Evolutionary conservation across 148 eudicot species (phyloP).

Genomic region (Pharnaceum exiguum): DNA sequence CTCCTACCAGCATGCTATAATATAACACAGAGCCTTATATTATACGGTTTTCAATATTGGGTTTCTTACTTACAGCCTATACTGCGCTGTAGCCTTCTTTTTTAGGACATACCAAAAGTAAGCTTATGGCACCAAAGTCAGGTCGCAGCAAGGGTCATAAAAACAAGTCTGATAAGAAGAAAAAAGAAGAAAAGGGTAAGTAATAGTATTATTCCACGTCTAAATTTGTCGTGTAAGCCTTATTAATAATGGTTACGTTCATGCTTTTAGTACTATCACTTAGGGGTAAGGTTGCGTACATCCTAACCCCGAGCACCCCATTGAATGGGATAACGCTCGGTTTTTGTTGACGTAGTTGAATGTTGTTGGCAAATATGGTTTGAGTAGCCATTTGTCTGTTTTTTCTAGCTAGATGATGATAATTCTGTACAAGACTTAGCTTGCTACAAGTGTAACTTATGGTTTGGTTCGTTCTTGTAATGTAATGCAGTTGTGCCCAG

Average conservation of each 20-base stretch:
- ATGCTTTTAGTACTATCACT: background rate
- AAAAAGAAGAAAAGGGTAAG: constrained; percentile 84
- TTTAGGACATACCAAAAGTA: background rate
- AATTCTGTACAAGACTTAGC: background rate
- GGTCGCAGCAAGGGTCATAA: constrained; percentile 64
- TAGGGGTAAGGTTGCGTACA: too few relatives aligned
- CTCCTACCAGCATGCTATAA: background rate
- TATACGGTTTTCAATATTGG: background rate
- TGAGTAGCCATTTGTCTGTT: too few relatives aligned
- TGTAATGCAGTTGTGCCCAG: constrained; percentile 82
- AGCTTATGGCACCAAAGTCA: constrained; percentile 89
- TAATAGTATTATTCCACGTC: background rate
- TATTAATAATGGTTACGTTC: background rate
- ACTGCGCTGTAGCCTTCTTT: background rate
- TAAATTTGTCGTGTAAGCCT: background rate
- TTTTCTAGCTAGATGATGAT: too few relatives aligned
- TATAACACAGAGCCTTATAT: background rate
- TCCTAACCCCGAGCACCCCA: too few relatives aligned
- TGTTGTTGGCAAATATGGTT: background rate
- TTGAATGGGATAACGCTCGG: too few relatives aligned
- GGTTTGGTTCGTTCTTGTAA: background rate
- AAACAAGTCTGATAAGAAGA: constrained; percentile 72
- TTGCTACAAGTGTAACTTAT: background rate
- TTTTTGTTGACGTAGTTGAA: background rate
- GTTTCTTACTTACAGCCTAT: background rate